These are phyloP conservation scores for Diaporthe sp. DNA, from an alignment of 2,329 filamentous ascomycete species.

Conservation along the genomic window DNA sequence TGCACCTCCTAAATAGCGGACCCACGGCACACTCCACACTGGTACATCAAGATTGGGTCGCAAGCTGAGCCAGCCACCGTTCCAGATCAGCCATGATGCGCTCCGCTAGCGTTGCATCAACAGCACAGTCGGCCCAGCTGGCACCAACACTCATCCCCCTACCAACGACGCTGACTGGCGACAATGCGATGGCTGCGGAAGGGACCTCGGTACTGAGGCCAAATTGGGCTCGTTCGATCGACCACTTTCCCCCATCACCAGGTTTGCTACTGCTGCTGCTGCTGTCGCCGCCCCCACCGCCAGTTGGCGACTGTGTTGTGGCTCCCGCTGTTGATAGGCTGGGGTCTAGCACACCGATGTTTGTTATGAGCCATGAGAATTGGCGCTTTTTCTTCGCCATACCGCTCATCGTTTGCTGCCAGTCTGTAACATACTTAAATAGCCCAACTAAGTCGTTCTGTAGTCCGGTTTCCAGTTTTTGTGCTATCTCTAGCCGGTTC, in stretches of 20 bases:
- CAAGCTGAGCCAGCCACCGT: conserved; percentile 34
- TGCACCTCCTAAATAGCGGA: too few relatives aligned
- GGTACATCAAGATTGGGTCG: conserved; percentile 25
- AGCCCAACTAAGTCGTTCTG: conserved; percentile 50
- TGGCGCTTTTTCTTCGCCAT: conserved; percentile 47
- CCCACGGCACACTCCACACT: too few relatives aligned
- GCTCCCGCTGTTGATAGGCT: too few relatives aligned
- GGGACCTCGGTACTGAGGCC: conserved; percentile 48
- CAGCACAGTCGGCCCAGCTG: conserved; percentile 36
- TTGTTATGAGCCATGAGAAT: conserved; percentile 51
- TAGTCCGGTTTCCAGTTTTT: conserved; percentile 44
- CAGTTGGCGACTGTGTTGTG: background rate
- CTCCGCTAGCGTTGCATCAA: conserved; percentile 23
- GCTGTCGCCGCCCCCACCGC: too few relatives aligned
- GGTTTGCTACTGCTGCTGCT: background rate
- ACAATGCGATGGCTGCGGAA: conserved; percentile 45
- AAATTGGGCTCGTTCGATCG: conserved; percentile 46
- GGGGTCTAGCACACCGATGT: too few relatives aligned
- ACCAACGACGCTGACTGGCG: conserved; percentile 45
- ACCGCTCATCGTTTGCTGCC: conserved; percentile 47
- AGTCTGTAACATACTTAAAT: conserved; percentile 51
- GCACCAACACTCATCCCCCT: conserved; percentile 33
- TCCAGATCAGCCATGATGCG: conserved; percentile 36
- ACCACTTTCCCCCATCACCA: conserved; percentile 41
- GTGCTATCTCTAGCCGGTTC: conserved; percentile 46